A percentile compares a stretch with the other conserved stretches of the same genome.
phyloP scores from a whole-genome alignment of 2,329 filamentous ascomycete genomes.

The Neofusicoccum umdonicola region DNA sequence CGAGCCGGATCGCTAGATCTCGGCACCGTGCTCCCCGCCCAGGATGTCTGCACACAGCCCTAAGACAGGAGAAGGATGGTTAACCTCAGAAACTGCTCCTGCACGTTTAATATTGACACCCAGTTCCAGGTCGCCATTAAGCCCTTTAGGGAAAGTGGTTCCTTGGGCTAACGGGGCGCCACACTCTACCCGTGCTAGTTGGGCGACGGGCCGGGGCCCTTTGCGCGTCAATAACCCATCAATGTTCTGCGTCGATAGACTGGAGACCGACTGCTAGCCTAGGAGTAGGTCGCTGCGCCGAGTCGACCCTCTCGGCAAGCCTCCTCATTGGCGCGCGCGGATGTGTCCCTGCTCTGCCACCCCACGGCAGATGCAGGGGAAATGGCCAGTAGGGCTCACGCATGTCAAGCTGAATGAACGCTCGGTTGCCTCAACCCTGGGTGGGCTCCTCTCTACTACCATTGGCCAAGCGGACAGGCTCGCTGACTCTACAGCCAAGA shows the following conservation, averaged over 20 bases:
- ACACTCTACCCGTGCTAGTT: neutral
- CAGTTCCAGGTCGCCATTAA: neutral
- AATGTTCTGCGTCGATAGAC: slow-evolving; percentile 8
- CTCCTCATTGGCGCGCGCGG: neutral
- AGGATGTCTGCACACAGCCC: neutral
- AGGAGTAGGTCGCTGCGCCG: neutral
- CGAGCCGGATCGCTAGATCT: neutral
- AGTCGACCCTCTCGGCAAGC: neutral
- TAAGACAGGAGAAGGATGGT: neutral
- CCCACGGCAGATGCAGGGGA: slow-evolving; percentile 6
- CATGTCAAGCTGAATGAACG: neutral
- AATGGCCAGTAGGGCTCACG: neutral
- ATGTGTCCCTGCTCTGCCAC: neutral
- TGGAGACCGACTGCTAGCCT: neutral
- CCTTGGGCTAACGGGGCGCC: slow-evolving; percentile 2
- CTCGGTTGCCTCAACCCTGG: neutral
- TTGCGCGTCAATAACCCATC: slow-evolving; percentile 1
- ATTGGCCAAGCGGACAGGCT: neutral
- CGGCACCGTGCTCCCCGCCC: neutral
- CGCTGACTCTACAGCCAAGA: neutral
- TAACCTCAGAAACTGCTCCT: neutral
- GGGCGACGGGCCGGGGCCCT: neutral
- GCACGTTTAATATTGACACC: neutral
- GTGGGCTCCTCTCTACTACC: neutral
- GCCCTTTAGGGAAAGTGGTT: neutral